Evolutionary conservation across 257 asterid genomes (phyloP).

Genomic region (Phtheirospermum japonicum): DNA sequence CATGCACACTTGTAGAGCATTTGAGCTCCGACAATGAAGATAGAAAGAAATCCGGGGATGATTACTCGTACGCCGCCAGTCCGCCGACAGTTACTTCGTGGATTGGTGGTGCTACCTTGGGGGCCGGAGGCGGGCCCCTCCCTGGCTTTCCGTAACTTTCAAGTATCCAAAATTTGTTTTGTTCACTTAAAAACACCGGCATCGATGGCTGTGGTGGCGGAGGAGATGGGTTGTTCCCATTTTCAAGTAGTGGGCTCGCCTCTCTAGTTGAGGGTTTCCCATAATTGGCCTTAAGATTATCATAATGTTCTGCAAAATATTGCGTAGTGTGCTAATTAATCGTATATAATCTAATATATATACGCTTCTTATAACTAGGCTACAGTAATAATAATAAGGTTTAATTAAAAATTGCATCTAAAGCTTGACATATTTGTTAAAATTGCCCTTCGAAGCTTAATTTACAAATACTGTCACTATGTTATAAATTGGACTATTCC

Average conservation of each 20-base stretch:
- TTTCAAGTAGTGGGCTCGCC: background rate
- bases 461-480: too few relatives aligned
- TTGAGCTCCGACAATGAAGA: slow-evolving; percentile 10
- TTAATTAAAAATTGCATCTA: too few relatives aligned
- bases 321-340: background rate
- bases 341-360: too few relatives aligned
- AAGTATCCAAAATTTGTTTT: background rate
- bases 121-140: slow-evolving; percentile 17
- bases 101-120: slow-evolving; percentile 21
- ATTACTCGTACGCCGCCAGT: background rate
- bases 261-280: background rate
- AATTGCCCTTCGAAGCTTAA: too few relatives aligned
- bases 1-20: background rate
- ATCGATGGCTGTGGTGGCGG: slow-evolving; percentile 24
- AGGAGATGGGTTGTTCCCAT: slow-evolving; percentile 3
- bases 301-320: slow-evolving; percentile 4
- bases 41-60: background rate
- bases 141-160: slow-evolving; percentile 3
- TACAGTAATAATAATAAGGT: too few relatives aligned
- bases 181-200: background rate
- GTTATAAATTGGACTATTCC: too few relatives aligned
- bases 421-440: too few relatives aligned
- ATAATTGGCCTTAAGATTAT: background rate
- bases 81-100: background rate
- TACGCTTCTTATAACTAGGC: too few relatives aligned